Conservation (phyloP, 73 alveolate genomes). For the Breviolum minutum region DNA sequence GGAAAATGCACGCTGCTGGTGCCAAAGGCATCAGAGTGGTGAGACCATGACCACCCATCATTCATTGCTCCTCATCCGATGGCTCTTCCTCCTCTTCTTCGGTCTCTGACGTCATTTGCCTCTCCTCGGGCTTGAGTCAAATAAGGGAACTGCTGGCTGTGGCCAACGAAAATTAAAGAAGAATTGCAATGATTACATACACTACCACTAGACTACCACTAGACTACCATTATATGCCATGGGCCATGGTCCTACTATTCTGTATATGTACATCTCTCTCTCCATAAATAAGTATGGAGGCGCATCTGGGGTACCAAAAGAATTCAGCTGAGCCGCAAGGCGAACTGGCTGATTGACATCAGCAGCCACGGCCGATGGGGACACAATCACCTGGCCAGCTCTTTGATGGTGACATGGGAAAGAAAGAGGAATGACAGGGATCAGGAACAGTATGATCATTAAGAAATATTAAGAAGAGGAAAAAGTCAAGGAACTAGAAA, state of each 20-base stretch:
- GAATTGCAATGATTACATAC: background rate
- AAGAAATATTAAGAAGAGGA: background rate
- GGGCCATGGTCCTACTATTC: too few species aligned
- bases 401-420: background rate
- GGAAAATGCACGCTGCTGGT: conserved; percentile 14
- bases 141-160: background rate
- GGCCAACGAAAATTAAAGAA: background rate
- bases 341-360: background rate
- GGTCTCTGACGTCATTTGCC: conserved; percentile 14
- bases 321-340: background rate
- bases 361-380: background rate
- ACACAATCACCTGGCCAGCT: background rate
- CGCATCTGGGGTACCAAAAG: too few species aligned
- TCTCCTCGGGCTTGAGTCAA: background rate
- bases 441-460: background rate
- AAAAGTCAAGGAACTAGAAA: background rate
- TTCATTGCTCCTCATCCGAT: background rate
- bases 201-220: too few species aligned
- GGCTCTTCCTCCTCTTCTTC: background rate
- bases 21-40: background rate
- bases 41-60: background rate
- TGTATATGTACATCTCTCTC: too few species aligned
- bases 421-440: background rate
- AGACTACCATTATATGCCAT: too few species aligned
- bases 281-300: too few species aligned